A percentile compares a stretch with the other conserved stretches of the same genome.
phyloP scores from a whole-genome alignment of 106 monocot species.

The Agapanthus africanus region DNA sequence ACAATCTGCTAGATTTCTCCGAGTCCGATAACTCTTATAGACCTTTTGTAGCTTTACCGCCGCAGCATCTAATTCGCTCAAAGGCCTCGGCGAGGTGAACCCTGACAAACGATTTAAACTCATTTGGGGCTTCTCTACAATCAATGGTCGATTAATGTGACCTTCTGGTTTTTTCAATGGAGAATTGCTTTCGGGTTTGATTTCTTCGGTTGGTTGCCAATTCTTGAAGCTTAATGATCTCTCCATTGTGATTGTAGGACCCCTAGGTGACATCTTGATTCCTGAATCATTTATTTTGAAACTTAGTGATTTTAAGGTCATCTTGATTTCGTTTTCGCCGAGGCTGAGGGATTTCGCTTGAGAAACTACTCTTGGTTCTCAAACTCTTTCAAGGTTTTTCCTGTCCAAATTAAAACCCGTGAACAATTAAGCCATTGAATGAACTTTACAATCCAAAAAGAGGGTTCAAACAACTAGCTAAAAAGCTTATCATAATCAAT shows the following conservation, averaged over 20 bases:
- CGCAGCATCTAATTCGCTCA: constrained; percentile 50
- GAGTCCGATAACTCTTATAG: constrained; percentile 80
- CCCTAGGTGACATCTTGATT: neutral
- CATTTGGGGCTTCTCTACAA: constrained; percentile 9
- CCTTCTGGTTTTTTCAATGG: neutral
- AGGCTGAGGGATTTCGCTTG: constrained; percentile 20
- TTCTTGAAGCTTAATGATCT: constrained; percentile 66
- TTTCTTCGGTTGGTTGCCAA: constrained; percentile 26
- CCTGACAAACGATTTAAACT: neutral
- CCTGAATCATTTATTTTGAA: constrained; percentile 24
- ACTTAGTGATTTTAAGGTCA: constrained; percentile 23
- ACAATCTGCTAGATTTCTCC: constrained; percentile 87
- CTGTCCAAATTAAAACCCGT: constrained; percentile 27
- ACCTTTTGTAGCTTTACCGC: constrained; percentile 80
- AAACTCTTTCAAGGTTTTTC: constrained; percentile 13
- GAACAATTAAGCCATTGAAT: constrained; percentile 10
- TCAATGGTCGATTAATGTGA: neutral
- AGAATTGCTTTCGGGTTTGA: constrained; percentile 8
- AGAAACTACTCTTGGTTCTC: constrained; percentile 18
- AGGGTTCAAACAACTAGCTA: neutral
- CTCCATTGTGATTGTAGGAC: constrained; percentile 16
- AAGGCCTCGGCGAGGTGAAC: constrained; percentile 22
- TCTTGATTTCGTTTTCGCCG: constrained; percentile 24
- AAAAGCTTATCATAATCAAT: neutral
- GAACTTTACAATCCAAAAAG: neutral